Percentiles rank a stretch among this genome's conserved stretches.
phyloP scores from a whole-genome alignment of 495 filamentous ascomycete genomes.

The Xylaria cubensis region DNA sequence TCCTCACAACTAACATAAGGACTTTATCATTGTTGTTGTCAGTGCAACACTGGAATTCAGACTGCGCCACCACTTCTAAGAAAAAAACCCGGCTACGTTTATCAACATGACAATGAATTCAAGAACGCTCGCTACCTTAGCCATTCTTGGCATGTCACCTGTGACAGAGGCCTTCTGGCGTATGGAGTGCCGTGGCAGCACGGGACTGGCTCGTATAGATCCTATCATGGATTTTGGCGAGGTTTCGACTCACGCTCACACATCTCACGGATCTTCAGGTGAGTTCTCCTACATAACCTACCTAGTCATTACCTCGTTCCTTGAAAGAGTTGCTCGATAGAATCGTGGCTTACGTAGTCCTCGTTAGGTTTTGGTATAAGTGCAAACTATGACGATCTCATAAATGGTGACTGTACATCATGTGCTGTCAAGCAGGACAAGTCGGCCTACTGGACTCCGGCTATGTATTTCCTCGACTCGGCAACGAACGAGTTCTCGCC shows the following conservation, averaged over 20 bases:
- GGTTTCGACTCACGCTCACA: slow-evolving; percentile 72
- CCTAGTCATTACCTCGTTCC: no score
- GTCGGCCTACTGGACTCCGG: slow-evolving; percentile 74
- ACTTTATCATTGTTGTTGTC: not conserved
- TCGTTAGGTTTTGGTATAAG: slow-evolving; percentile 55
- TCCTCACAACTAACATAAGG: not conserved
- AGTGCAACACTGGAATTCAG: not conserved
- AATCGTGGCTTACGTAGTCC: slow-evolving; percentile 12
- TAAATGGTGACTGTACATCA: slow-evolving; percentile 64
- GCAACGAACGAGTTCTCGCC: slow-evolving; percentile 49
- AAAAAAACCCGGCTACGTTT: not conserved
- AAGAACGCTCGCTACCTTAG: slow-evolving; percentile 35
- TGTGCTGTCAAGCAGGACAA: slow-evolving; percentile 69
- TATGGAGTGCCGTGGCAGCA: slow-evolving; percentile 74
- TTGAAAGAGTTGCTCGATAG: not conserved
- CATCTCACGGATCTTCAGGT: slow-evolving; percentile 72
- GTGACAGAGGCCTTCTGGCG: slow-evolving; percentile 80
- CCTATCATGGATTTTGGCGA: slow-evolving; percentile 68
- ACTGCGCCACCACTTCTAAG: not conserved
- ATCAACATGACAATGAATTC: slow-evolving; percentile 39
- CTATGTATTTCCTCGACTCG: slow-evolving; percentile 66
- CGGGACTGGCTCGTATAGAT: slow-evolving; percentile 73
- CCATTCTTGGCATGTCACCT: slow-evolving; percentile 44
- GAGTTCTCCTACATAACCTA: slow-evolving; percentile 31
- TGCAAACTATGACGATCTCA: slow-evolving; percentile 57